Percentiles rank a stretch among this genome's conserved stretches.
phyloP scores from a whole-genome alignment of 2,329 filamentous ascomycete genomes.

The Botrytis cinerea region DNA sequence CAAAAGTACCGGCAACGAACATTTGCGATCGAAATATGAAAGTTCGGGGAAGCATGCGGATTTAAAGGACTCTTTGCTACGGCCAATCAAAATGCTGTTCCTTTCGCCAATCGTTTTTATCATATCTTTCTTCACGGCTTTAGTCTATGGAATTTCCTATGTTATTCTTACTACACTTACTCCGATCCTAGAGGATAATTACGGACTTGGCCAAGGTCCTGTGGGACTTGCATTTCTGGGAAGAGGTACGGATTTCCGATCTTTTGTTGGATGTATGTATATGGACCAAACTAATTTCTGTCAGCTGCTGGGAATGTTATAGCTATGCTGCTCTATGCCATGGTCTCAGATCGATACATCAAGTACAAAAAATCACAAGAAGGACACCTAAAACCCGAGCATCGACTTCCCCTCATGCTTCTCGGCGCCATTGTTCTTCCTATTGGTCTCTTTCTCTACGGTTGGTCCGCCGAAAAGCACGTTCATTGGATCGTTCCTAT shows the following conservation, averaged over 20 bases:
- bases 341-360: conserved; percentile 7
- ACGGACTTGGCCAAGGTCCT: conserved; percentile 41
- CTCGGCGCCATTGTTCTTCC: conserved; percentile 45
- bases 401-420: conserved; percentile 47
- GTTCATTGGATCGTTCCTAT: conserved; percentile 49
- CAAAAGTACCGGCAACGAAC: conserved; percentile 11
- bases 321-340: neutral
- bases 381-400: conserved; percentile 41
- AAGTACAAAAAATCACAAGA: conserved; percentile 15
- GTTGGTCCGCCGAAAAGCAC: conserved; percentile 46
- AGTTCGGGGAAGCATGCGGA: neutral
- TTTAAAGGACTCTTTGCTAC: conserved; percentile 10
- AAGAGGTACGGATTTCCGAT: conserved; percentile 40
- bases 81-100: conserved; percentile 44
- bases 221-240: conserved; percentile 44
- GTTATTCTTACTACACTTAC: conserved; percentile 45
- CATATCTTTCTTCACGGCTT: conserved; percentile 41
- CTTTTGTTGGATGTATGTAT: conserved; percentile 19
- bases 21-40: conserved; percentile 11
- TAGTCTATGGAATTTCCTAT: conserved; percentile 43
- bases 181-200: conserved; percentile 41
- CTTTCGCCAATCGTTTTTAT: conserved; percentile 40
- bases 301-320: neutral
- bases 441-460: conserved; percentile 52
- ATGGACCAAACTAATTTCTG: neutral